Evolutionary conservation across 768 basidiomycete genomes (phyloP).

Genomic region (Lentinula boryana): DNA sequence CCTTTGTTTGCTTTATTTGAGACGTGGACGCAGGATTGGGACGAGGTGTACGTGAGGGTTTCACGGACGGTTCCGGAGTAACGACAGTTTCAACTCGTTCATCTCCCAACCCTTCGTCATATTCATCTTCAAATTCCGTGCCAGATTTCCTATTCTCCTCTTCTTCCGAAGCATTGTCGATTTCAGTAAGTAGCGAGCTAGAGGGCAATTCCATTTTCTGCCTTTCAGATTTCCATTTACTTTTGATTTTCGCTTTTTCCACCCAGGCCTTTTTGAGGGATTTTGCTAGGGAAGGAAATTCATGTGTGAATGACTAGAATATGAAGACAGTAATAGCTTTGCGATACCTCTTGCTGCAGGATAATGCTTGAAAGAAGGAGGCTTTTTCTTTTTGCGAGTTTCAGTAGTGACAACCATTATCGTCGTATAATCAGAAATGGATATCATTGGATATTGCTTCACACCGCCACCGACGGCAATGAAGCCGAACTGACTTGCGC

Average conservation of each 20-base stretch:
- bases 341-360: slow-evolving; percentile 55
- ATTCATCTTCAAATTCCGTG: neutral
- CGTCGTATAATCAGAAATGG: slow-evolving; percentile 15
- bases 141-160: slow-evolving; percentile 6
- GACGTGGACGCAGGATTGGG: slow-evolving; percentile 1
- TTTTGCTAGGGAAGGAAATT: slow-evolving; percentile 45
- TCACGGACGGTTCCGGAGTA: slow-evolving; percentile 8
- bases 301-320: neutral
- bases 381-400: slow-evolving; percentile 46
- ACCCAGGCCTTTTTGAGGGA: slow-evolving; percentile 81
- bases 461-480: slow-evolving; percentile 10
- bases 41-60: neutral
- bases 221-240: slow-evolving; percentile 73
- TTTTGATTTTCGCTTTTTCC: slow-evolving; percentile 68
- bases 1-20: neutral
- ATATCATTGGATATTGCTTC: slow-evolving; percentile 13
- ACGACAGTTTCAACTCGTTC: slow-evolving; percentile 4
- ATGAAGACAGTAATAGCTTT: neutral
- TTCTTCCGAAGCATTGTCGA: slow-evolving; percentile 13
- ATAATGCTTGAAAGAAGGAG: slow-evolving; percentile 66
- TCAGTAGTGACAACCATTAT: slow-evolving; percentile 9
- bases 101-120: slow-evolving; percentile 11
- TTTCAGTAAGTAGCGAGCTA: neutral
- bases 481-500: slow-evolving; percentile 12
- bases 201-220: slow-evolving; percentile 31